Evolutionary conservation across 106 monocot genomes (phyloP).

Genomic region (Platanthera zijinensis): DNA sequence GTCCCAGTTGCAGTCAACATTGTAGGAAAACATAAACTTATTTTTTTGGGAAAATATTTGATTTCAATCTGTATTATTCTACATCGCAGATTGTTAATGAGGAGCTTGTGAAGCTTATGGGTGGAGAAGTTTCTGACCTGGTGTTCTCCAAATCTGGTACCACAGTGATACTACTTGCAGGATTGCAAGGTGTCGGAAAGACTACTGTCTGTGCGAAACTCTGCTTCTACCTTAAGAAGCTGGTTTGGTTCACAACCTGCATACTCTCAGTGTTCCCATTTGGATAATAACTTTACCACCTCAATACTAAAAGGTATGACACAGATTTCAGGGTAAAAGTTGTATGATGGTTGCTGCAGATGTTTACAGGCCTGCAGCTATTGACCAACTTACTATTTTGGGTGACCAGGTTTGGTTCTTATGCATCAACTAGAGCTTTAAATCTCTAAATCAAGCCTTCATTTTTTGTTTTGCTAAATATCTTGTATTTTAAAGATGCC

Average conservation of each 20-base stretch:
- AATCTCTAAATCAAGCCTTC: not conserved
- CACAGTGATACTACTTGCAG: constrained; percentile 88
- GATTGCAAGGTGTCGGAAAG: constrained; percentile 97
- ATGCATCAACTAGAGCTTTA: not conserved
- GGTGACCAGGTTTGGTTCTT: constrained; percentile 60
- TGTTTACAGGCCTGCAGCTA: constrained; percentile 95
- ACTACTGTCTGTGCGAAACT: constrained; percentile 96
- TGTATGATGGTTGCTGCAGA: constrained; percentile 95
- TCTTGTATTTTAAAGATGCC: not conserved
- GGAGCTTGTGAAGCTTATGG: constrained; percentile 92
- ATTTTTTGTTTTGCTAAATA: not conserved
- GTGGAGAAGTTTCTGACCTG: constrained; percentile 80
- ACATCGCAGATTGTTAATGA: constrained; percentile 73
- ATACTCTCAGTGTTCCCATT: not conserved
- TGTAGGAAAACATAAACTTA: not conserved
- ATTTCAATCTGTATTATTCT: not conserved
- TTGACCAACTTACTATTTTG: constrained; percentile 81
- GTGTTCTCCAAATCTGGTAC: constrained; percentile 83
- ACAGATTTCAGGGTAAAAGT: constrained; percentile 83
- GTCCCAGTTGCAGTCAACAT: not conserved
- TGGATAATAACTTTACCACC: not conserved
- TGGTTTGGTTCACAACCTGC: constrained; percentile 35
- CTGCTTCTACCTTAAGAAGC: constrained; percentile 87
- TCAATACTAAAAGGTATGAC: constrained; percentile 26
- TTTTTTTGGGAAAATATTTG: not conserved